A percentile compares a stretch with the other conserved stretches of the same genome.
phyloP scores from a whole-genome alignment of 1,284 basidiomycete genomes.

The Inonotus hispidus region DNA sequence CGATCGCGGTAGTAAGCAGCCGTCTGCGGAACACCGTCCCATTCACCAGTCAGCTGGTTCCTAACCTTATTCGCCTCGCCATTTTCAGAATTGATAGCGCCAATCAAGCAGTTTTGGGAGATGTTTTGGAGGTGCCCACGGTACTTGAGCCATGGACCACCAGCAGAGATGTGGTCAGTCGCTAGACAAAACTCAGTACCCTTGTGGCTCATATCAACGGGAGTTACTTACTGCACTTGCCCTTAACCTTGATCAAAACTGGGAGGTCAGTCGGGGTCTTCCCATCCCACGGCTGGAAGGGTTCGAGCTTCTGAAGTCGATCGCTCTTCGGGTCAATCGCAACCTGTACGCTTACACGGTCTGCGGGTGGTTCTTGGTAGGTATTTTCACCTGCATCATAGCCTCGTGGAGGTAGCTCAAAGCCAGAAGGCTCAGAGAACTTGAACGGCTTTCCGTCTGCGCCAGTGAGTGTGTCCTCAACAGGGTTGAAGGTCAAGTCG shows the following conservation, averaged over 20 bases:
- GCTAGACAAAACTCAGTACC: conserved; percentile 33
- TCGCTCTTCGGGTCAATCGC: conserved; percentile 86
- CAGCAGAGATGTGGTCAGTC: conserved; percentile 88
- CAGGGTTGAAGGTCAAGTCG: conserved; percentile 92
- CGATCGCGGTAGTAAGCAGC: conserved; percentile 86
- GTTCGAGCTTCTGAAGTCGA: conserved; percentile 91
- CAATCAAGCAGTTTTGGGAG: conserved; percentile 96
- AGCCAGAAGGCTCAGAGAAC: conserved; percentile 86
- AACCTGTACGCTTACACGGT: conserved; percentile 82
- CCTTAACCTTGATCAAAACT: conserved; percentile 95
- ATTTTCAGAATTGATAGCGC: conserved; percentile 94
- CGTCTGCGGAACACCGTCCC: conserved; percentile 78
- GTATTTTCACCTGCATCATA: conserved; percentile 98
- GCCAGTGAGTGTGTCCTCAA: conserved; percentile 87
- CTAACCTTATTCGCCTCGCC: conserved; percentile 94
- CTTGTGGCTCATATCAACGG: conserved; percentile 3
- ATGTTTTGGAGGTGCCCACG: conserved; percentile 99
- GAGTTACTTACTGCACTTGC: conserved; percentile 88
- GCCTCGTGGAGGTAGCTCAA: conserved; percentile 90
- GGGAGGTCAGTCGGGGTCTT: conserved; percentile 89
- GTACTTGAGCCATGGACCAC: conserved; percentile 99
- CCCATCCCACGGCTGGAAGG: conserved; percentile 92
- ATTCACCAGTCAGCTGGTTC: conserved; percentile 89
- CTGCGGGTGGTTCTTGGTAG: conserved; percentile 90
- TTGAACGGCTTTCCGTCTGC: conserved; percentile 97